These are phyloP conservation scores for Beta vulgaris DNA, from an alignment of 148 eudicot genomes.

Conservation along the genomic window DNA sequence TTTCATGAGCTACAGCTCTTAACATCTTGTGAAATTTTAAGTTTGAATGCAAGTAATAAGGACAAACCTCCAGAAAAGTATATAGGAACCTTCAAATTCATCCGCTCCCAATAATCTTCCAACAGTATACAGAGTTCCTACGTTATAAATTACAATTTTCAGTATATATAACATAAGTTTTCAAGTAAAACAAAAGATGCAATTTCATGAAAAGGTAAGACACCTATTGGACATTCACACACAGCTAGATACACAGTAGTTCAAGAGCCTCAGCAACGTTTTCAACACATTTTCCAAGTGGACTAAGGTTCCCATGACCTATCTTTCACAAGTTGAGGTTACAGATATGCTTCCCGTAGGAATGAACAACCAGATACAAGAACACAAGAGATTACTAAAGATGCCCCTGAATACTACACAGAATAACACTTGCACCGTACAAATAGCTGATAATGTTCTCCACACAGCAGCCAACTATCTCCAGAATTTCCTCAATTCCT, in stretches of 20 bases:
- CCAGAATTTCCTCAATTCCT: no score
- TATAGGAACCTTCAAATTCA: constrained; percentile 85
- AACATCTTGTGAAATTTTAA: background rate
- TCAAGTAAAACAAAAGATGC: background rate
- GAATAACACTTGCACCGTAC: no score
- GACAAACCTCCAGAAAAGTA: constrained; percentile 85
- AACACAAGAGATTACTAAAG: no score
- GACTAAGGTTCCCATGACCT: background rate
- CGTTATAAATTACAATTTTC: background rate
- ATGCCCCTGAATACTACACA: no score
- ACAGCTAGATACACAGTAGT: background rate
- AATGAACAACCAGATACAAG: background rate
- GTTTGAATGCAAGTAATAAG: background rate
- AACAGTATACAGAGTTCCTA: constrained; percentile 87
- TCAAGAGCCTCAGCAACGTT: constrained; percentile 2
- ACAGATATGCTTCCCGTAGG: background rate
- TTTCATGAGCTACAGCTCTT: background rate
- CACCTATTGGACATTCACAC: background rate
- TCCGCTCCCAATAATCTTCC: constrained; percentile 94
- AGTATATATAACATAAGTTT: background rate
- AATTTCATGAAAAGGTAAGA: background rate
- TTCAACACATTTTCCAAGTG: background rate
- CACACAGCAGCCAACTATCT: no score
- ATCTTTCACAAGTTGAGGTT: background rate
- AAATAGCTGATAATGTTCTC: background rate